Evolutionary conservation across 2,329 filamentous ascomycete genomes (phyloP).

Genomic region (Trichoderma lentiforme): DNA sequence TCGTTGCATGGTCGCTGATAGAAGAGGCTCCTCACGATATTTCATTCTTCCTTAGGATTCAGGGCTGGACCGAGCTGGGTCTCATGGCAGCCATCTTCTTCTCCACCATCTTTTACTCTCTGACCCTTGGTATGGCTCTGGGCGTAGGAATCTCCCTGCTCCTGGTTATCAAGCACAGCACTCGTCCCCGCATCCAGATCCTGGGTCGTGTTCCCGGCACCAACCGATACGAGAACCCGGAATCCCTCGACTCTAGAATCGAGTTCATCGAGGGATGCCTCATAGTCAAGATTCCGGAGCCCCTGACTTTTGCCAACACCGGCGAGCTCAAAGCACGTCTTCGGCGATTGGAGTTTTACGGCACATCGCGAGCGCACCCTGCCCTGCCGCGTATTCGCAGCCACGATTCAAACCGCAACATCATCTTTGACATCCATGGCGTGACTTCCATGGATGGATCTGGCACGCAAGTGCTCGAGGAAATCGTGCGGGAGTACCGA

Average conservation of each 20-base stretch:
- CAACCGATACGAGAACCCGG: constrained; percentile 81
- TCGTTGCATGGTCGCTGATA: constrained; percentile 89
- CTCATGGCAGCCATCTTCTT: constrained; percentile 90
- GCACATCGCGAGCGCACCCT: constrained; percentile 80
- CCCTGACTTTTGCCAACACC: constrained; percentile 94
- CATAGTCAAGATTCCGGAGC: constrained; percentile 97
- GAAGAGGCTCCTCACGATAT: constrained; percentile 95
- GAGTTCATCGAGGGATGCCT: constrained; percentile 90
- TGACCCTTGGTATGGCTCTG: constrained; percentile 88
- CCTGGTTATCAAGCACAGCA: constrained; percentile 85
- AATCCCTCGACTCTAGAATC: constrained; percentile 65
- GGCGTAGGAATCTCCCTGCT: constrained; percentile 89
- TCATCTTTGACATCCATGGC: constrained; percentile 98
- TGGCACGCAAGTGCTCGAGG: constrained; percentile 83
- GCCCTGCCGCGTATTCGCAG: constrained; percentile 75
- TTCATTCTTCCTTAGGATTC: constrained; percentile 80
- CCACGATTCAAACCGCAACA: constrained; percentile 80
- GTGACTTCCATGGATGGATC: constrained; percentile 93
- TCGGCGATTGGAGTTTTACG: constrained; percentile 81
- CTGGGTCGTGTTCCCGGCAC: constrained; percentile 84
- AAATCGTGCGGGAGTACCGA: constrained; percentile 83
- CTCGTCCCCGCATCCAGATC: constrained; percentile 92
- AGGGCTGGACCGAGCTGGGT: constrained; percentile 78
- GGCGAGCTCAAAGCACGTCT: constrained; percentile 84
- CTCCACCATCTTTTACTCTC: constrained; percentile 90